Conservation (phyloP, 208 protist genomes). For the Crithidia sp. region DNA sequence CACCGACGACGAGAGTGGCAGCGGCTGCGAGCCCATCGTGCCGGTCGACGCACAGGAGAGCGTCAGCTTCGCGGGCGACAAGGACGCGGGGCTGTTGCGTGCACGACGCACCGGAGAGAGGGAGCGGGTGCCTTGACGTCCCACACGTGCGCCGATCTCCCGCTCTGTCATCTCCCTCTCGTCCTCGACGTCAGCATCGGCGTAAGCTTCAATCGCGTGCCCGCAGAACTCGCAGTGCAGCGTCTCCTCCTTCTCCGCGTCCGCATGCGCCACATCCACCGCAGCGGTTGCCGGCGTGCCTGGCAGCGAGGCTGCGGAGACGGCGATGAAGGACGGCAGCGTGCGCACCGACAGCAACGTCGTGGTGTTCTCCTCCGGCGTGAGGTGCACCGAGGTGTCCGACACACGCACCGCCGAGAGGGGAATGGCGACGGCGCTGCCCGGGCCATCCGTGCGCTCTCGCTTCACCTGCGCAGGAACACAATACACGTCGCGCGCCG, state of each 20-base stretch:
- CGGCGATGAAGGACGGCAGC: neutral
- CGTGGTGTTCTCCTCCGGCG: neutral
- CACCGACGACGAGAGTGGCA: neutral
- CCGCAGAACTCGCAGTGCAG: slow-evolving; percentile 12
- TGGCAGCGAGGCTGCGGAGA: neutral
- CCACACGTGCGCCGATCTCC: neutral
- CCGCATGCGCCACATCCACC: neutral
- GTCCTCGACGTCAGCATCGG: neutral
- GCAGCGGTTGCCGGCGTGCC: neutral
- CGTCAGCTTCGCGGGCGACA: neutral
- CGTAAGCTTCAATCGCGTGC: neutral
- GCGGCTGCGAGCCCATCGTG: neutral
- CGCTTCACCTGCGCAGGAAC: slow-evolving; percentile 5
- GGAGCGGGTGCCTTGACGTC: no score
- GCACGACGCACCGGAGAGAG: neutral
- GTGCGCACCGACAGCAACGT: neutral
- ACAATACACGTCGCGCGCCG: slow-evolving; percentile 10
- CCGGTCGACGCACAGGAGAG: neutral
- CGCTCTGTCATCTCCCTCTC: neutral
- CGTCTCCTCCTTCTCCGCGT: neutral
- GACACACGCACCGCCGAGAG: neutral
- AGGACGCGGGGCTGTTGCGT: neutral
- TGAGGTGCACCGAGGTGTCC: neutral
- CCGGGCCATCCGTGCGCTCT: neutral
- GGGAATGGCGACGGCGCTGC: neutral